These are phyloP conservation scores for Eruca vesicaria DNA, from an alignment of 441 rosid species.

Conservation along the genomic window DNA sequence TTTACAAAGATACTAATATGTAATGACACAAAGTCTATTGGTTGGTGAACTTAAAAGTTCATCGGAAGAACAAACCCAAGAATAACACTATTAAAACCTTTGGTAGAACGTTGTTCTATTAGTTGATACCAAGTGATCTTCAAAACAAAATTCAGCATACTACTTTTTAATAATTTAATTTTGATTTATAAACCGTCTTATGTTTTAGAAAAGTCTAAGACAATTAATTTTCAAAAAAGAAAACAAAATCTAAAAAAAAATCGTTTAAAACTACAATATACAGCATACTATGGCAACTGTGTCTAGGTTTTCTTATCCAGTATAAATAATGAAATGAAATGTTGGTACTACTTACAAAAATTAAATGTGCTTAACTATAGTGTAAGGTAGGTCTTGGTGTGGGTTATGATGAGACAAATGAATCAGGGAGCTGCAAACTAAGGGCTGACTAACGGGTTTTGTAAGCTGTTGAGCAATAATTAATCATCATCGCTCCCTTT, in stretches of 20 bases:
- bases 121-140: background rate
- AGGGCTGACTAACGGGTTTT: slow-evolving; percentile 8
- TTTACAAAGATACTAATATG: no score
- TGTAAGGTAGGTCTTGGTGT: background rate
- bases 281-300: background rate
- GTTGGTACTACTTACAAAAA: background rate
- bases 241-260: background rate
- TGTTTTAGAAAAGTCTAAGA: background rate
- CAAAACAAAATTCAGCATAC: background rate
- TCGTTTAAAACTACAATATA: background rate
- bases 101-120: background rate
- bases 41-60: no score
- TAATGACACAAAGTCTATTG: no score
- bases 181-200: background rate
- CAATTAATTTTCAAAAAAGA: no score
- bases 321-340: background rate
- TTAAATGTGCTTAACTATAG: background rate
- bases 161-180: background rate
- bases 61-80: no score
- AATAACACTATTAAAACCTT: no score
- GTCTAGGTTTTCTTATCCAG: background rate
- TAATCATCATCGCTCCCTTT: background rate
- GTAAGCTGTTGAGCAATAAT: slow-evolving; percentile 13
- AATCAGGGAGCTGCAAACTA: slow-evolving; percentile 23
- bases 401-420: background rate